These are phyloP conservation scores for Candida pini DNA, from an alignment of 805 yeast genomes.

Conservation along the genomic window DNA sequence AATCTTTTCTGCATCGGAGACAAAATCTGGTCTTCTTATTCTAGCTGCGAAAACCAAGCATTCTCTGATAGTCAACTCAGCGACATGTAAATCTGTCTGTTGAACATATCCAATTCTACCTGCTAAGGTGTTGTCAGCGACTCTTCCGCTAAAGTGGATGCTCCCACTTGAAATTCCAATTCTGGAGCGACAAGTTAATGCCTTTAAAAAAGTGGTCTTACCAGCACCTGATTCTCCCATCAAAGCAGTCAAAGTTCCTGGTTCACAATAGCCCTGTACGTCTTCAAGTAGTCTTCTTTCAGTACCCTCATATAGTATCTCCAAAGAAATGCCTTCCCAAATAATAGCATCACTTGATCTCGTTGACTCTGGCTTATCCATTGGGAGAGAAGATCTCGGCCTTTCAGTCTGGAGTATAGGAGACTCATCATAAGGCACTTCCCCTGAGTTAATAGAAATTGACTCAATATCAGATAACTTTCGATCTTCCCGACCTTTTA, in stretches of 20 bases:
- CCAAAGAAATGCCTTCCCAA: slow-evolving; percentile 60
- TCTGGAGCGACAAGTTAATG: slow-evolving; percentile 47
- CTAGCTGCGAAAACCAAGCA: slow-evolving; percentile 44
- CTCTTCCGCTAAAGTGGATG: slow-evolving; percentile 46
- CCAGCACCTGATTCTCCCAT: slow-evolving; percentile 69
- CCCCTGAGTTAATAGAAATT: too few species aligned
- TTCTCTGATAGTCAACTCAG: slow-evolving; percentile 44
- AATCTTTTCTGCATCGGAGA: slow-evolving; percentile 37
- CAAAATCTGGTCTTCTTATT: slow-evolving; percentile 35
- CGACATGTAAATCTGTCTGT: slow-evolving; percentile 49
- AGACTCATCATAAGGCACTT: too few species aligned
- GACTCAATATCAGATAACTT: too few species aligned
- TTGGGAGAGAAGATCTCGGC: too few species aligned
- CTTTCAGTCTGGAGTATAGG: too few species aligned
- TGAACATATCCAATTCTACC: slow-evolving; percentile 52
- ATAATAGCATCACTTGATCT: slow-evolving; percentile 45
- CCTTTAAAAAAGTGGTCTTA: slow-evolving; percentile 52
- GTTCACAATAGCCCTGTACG: slow-evolving; percentile 40
- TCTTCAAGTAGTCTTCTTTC: slow-evolving; percentile 37
- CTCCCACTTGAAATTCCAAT: too few species aligned
- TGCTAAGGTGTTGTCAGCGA: slow-evolving; percentile 40
- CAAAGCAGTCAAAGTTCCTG: slow-evolving; percentile 54
- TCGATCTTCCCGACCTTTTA: too few species aligned
- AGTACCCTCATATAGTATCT: slow-evolving; percentile 42
- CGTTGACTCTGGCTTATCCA: too few species aligned